Percentiles rank a stretch among this genome's conserved stretches.
Conservation (phyloP, 495 filamentous ascomycete genomes). For the Aspergillus leporis region DNA sequence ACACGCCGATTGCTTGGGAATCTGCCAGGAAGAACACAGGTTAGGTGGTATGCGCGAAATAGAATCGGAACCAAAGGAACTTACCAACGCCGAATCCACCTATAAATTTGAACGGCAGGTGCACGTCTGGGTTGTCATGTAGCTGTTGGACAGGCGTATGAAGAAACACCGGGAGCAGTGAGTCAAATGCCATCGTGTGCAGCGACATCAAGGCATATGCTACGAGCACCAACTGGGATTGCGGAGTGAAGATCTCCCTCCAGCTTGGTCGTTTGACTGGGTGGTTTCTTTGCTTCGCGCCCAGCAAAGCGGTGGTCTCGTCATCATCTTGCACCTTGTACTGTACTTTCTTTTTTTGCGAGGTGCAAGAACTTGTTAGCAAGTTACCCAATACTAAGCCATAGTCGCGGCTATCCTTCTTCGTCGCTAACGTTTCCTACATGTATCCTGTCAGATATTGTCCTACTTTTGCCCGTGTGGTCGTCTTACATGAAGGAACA, state of each 20-base stretch:
- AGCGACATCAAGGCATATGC: conserved; percentile 75
- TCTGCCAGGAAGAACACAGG: conserved; percentile 25
- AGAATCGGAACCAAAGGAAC: conserved; percentile 3
- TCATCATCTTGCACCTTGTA: conserved; percentile 33
- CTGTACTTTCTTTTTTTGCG: conserved; percentile 17
- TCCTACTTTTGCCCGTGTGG: background rate
- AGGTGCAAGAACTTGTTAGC: conserved; percentile 33
- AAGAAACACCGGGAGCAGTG: conserved; percentile 78
- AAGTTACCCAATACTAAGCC: conserved; percentile 64
- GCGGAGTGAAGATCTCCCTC: conserved; percentile 68
- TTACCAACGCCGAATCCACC: conserved; percentile 71
- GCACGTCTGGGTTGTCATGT: conserved; percentile 54
- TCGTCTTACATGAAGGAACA: conserved; percentile 61
- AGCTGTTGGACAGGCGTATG: conserved; percentile 64
- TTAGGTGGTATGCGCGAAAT: conserved; percentile 5
- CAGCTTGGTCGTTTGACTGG: conserved; percentile 48
- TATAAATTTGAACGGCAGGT: conserved; percentile 61
- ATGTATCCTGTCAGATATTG: conserved; percentile 9
- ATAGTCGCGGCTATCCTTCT: conserved; percentile 63
- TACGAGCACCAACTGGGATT: conserved; percentile 74
- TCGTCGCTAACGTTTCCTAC: conserved; percentile 73
- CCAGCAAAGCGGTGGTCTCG: conserved; percentile 42
- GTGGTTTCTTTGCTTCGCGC: conserved; percentile 15
- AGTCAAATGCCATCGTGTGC: conserved; percentile 77
- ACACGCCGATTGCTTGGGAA: conserved; percentile 69